Base-by-base conservation (phyloP, 768 basidiomycete genomes). In the Russula earlei region DNA sequence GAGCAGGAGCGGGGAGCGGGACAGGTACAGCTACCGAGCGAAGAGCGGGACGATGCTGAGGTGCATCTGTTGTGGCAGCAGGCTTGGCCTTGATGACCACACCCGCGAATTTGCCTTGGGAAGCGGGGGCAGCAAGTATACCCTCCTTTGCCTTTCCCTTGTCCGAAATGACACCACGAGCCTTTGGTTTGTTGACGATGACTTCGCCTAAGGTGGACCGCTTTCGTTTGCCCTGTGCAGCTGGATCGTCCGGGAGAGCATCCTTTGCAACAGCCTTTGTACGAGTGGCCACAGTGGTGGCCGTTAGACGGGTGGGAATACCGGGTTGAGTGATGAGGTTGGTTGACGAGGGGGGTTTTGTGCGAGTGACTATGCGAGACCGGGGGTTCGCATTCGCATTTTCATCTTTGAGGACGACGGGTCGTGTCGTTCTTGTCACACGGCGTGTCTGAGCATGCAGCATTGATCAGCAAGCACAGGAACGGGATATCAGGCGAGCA, bases 131-230 rank as follows among this genome's bases (percentile, higher is more conserved):
- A 1, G 54, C 42, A 33, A 72, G 67, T 7, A 68, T 66, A 20
- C 64, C 73, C 59, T 69, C 72, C 58, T 72, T 73, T 63, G 72
- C 76, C 70, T 84, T 86, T 49, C 76, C 78, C 71, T 88, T 88
- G 50, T 56, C 61, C n/a, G 65, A 66, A 50, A 64, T 65, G 7
- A 64, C 52, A 0, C 58, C 65, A 36, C 76, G 78, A 55, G 43
- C 60, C 48, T 67, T 68, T 47, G 64, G 64, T 58, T 73, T 74
- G 59, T 75, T 75, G 63, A 79, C 81, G 64, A 82, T 81, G 58
- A 90, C 84, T 66, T 91, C 89, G 15, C 79, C 79, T 38, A 91
- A 74, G 0, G 82, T 86, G 47, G 83, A 83, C 19, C 88, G 83
- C 68, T 89, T 90, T 53, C 87, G 79, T 67, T 87, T 87, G 33